A percentile compares a stretch with the other conserved stretches of the same genome.
Evolutionary conservation across 2,329 filamentous ascomycete genomes (phyloP).

Genomic region (Ciborinia camelliae): DNA sequence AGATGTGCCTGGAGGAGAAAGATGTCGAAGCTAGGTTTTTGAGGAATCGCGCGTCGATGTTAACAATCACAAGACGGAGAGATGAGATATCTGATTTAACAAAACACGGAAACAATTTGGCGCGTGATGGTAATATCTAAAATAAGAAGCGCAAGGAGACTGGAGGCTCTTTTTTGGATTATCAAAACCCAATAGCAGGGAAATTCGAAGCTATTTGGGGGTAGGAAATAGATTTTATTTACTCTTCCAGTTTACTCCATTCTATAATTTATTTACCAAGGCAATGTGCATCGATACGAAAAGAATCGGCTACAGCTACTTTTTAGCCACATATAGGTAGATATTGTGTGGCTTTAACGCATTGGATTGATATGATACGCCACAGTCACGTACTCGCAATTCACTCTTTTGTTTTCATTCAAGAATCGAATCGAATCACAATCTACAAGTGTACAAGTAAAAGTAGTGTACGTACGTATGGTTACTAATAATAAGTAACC

Average conservation of each 20-base stretch:
- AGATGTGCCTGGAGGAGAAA: conserved; percentile 8
- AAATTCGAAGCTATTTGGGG: conserved; percentile 9
- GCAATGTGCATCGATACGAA: conserved; percentile 5
- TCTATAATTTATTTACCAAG: conserved; percentile 18
- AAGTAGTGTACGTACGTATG: too few species aligned
- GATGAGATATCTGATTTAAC: not conserved
- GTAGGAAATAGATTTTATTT: conserved; percentile 16
- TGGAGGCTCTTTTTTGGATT: not conserved
- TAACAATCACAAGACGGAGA: conserved; percentile 17
- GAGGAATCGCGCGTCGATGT: conserved; percentile 12
- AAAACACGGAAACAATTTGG: not conserved
- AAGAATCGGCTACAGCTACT: conserved; percentile 5
- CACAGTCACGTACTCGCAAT: not conserved
- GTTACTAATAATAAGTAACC: too few species aligned
- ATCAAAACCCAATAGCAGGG: conserved; percentile 14
- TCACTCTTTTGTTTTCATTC: not conserved
- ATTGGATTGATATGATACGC: not conserved
- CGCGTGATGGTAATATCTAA: not conserved
- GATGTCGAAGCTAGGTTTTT: conserved; percentile 16
- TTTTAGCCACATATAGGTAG: conserved; percentile 12
- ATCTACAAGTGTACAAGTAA: not conserved
- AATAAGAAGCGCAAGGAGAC: conserved; percentile 2
- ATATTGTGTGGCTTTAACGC: conserved; percentile 8
- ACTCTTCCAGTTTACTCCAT: conserved; percentile 10
- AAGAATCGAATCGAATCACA: too few species aligned